Base-by-base conservation (phyloP, 495 filamentous ascomycete species). In the Annulohypoxylon stygium region DNA sequence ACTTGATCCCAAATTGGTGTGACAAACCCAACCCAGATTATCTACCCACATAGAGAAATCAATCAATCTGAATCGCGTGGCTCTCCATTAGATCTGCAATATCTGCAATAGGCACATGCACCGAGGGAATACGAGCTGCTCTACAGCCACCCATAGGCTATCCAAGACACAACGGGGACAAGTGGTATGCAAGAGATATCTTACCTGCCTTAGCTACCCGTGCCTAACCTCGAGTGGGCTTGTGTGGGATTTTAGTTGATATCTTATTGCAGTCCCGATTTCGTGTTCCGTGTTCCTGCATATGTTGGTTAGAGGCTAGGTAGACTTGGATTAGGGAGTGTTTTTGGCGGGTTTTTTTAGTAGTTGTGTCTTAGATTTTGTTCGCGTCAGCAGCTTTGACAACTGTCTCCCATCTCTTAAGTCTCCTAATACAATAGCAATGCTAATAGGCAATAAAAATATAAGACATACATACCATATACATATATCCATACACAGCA, bases 211-310 rank as follows among this genome's bases (percentile, higher is more conserved):
- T 60, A 20, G 23, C 18, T 68, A 54, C 60, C 67, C 43, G 54
- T 47, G 34, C 23, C 64, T 74, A 67, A 53, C 50, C 67, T 62
- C 59, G 33, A 69, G 57, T 16, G 26, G 71, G 58, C 67, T 62
- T 63, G 33, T 73, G 57, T 16, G 26, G 71, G 58, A 51, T 63
- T 59, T 59, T 54, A 70, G 58, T 67, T 63, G 20, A 37, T 39
- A 53, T 26, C 58, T 51, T 60, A 47, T 54, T 68, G 45, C 53
- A 65, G 64, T 63, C 6, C 51, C 45, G 53, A 64, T 65, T 73
- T 74, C 71, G 71, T 74, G 71, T 74, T 74, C 71, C 71, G 71
- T 74, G 71, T 74, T 74, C 71, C 71, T 74, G 67, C 71, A 74
- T 54, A 54, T 33, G 50, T 74, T 57, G 67, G 50, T 74, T 55